phyloP scores from a whole-genome alignment of 2,329 filamentous ascomycete genomes.

The Penicillium vulpinum region DNA sequence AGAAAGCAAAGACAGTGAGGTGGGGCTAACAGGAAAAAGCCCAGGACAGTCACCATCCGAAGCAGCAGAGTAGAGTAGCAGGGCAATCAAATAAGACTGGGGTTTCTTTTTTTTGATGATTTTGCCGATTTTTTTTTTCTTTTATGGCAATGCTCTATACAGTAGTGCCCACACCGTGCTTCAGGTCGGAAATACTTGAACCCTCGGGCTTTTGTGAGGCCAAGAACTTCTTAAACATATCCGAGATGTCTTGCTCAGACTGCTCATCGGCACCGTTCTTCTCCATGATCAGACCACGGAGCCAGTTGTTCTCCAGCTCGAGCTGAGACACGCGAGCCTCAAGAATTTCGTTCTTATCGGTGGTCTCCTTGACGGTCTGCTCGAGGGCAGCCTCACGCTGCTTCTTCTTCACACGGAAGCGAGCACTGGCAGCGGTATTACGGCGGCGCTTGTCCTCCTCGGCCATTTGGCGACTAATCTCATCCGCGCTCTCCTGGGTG shows the following conservation, averaged over 20 bases:
- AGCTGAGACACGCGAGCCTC: constrained; percentile 73
- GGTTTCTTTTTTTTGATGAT: constrained; percentile 16
- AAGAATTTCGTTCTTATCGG: constrained; percentile 72
- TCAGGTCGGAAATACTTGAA: constrained; percentile 33
- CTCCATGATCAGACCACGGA: constrained; percentile 76
- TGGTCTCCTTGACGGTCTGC: constrained; percentile 77
- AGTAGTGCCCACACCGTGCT: constrained; percentile 36
- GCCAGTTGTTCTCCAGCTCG: constrained; percentile 79
- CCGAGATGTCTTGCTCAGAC: constrained; percentile 48
- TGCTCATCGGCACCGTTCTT: constrained; percentile 59
- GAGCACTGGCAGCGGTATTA: constrained; percentile 86
- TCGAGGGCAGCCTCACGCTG: constrained; percentile 85
- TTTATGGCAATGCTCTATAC: constrained; percentile 12
- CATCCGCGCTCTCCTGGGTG: constrained; percentile 59
- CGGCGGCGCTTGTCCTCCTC: constrained; percentile 89
- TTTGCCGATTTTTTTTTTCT: constrained; percentile 10
- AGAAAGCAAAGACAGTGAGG: constrained; percentile 15
- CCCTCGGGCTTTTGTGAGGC: constrained; percentile 35
- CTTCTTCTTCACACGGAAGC: constrained; percentile 95
- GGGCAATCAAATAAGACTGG: constrained; percentile 15
- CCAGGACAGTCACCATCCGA: constrained; percentile 5
- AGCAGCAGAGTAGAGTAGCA: constrained; percentile 18
- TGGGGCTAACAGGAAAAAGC: neutral
- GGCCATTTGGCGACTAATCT: constrained; percentile 70
- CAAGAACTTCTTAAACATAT: constrained; percentile 45